Percentiles rank a stretch among this genome's conserved stretches.
Conservation (phyloP, 306 rosid species). For the Castanopsis chinensis region DNA sequence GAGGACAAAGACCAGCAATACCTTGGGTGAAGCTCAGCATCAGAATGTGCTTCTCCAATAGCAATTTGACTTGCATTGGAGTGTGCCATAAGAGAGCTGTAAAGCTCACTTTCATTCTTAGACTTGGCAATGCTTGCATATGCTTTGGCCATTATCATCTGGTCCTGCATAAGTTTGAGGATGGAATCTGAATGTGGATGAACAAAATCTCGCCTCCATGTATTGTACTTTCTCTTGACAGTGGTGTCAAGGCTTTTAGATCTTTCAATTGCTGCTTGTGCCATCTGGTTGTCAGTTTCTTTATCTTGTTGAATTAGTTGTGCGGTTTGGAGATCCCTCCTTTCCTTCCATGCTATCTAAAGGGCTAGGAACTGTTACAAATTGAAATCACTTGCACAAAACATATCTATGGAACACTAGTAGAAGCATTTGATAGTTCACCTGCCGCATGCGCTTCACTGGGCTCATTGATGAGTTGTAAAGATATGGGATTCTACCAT, state of each 20-base stretch:
- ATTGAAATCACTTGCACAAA: slow-evolving; percentile 16
- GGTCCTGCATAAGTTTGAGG: slow-evolving; percentile 93
- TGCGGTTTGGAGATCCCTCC: slow-evolving; percentile 66
- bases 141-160: slow-evolving; percentile 91
- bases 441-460: slow-evolving; percentile 80
- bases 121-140: slow-evolving; percentile 84
- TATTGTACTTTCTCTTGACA: slow-evolving; percentile 75
- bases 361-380: slow-evolving; percentile 28
- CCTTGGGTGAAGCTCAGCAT: slow-evolving; percentile 87
- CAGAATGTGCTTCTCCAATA: slow-evolving; percentile 77
- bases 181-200: slow-evolving; percentile 86
- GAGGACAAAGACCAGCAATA: slow-evolving; percentile 31
- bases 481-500: slow-evolving; percentile 42
- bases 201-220: slow-evolving; percentile 93
- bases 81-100: slow-evolving; percentile 57
- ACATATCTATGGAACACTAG: slow-evolving; percentile 7
- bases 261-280: slow-evolving; percentile 68
- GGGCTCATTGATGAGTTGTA: slow-evolving; percentile 58
- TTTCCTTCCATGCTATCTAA: slow-evolving; percentile 76
- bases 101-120: slow-evolving; percentile 59
- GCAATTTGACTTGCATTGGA: slow-evolving; percentile 63
- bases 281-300: slow-evolving; percentile 61
- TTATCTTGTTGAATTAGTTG: slow-evolving; percentile 59
- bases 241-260: slow-evolving; percentile 59
- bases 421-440: slow-evolving; percentile 34